Evolutionary conservation across 345 rosid species (phyloP).

Genomic region (Salix udensis): DNA sequence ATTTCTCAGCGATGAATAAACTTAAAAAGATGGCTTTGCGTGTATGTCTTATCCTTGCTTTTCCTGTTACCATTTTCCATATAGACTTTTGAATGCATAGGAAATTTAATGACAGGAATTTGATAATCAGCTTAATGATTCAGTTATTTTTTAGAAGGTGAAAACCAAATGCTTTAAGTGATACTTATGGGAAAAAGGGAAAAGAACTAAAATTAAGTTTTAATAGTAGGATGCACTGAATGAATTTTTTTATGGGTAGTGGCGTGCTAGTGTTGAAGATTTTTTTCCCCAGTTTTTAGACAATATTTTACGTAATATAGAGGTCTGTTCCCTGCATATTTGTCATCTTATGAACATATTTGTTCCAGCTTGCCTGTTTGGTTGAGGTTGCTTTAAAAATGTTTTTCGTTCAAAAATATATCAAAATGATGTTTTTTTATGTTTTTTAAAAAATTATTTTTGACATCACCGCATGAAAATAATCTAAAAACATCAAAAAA

Average conservation of each 20-base stretch:
- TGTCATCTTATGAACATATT: neutral
- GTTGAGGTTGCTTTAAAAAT: too few relatives aligned
- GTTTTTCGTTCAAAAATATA: too few relatives aligned
- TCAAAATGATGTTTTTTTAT: too few relatives aligned
- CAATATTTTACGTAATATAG: neutral
- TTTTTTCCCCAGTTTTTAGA: neutral
- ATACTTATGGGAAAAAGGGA: neutral
- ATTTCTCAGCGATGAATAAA: constrained; percentile 93
- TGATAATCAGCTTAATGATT: neutral
- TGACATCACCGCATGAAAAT: too few relatives aligned
- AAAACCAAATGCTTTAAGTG: neutral
- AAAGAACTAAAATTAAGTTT: neutral
- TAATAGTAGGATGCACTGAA: neutral
- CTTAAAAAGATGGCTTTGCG: constrained; percentile 96
- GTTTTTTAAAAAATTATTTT: too few relatives aligned
- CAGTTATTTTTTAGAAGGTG: constrained; percentile 5
- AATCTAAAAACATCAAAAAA: too few relatives aligned
- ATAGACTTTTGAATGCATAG: neutral
- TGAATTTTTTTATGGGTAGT: neutral
- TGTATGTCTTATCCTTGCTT: constrained; percentile 37
- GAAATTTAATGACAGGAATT: constrained; percentile 2
- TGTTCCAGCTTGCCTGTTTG: too few relatives aligned
- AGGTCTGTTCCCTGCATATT: neutral
- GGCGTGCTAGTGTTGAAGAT: neutral
- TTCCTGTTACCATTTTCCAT: constrained; percentile 7